These are phyloP conservation scores for Ophiostoma quercus DNA, from an alignment of 2,329 filamentous ascomycete species.

Conservation along the genomic window DNA sequence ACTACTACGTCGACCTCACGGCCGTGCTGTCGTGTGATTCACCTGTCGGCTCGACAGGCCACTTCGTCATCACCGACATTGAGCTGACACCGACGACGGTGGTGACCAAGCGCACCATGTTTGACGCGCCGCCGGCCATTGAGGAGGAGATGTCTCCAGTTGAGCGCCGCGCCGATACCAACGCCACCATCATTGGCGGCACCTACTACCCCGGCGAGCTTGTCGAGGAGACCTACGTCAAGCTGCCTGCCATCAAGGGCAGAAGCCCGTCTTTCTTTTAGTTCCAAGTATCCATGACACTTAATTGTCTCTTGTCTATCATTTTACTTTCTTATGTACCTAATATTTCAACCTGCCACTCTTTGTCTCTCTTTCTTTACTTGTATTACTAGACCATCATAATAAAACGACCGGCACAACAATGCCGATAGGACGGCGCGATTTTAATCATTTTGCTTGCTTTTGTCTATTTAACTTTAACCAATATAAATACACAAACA, in stretches of 20 bases:
- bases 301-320: background rate
- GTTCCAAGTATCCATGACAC: background rate
- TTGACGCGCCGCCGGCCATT: background rate
- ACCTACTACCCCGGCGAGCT: slow-evolving; percentile 16
- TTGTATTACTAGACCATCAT: background rate
- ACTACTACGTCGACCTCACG: slow-evolving; percentile 21
- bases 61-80: background rate
- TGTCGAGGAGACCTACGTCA: slow-evolving; percentile 13
- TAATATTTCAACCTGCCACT: background rate
- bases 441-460: background rate
- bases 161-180: background rate
- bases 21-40: slow-evolving; percentile 17
- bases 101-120: background rate
- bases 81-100: background rate
- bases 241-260: slow-evolving; percentile 18
- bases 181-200: background rate
- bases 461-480: background rate
- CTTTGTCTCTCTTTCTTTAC: background rate
- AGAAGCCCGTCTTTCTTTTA: background rate
- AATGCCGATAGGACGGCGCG: background rate
- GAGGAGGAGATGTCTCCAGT: background rate
- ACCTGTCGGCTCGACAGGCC: background rate
- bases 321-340: background rate
- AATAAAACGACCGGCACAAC: background rate
- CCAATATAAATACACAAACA: background rate